A percentile compares a stretch with the other conserved stretches of the same genome.
Evolutionary conservation across 345 rosid species (phyloP).

Genomic region (rapeseed (Brassica napus)): Da-Ae NC_063445.1:1528001-1528500

Average conservation of each 20-base stretch:
- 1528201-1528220: constrained; percentile 72
- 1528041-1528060: constrained; percentile 70
- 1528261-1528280: constrained; percentile 80
- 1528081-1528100: constrained; percentile 73
- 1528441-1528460: too few relatives aligned
- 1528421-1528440: too few relatives aligned
- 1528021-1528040: constrained; percentile 70
- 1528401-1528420: not conserved
- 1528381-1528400: constrained; percentile 56
- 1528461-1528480: too few relatives aligned
- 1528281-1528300: not conserved
- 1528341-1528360: constrained; percentile 70
- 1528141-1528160: constrained; percentile 71
- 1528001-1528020: constrained; percentile 73
- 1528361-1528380: constrained; percentile 98
- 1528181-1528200: constrained; percentile 68
- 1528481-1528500: too few relatives aligned
- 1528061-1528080: constrained; percentile 86
- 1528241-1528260: constrained; percentile 95
- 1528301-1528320: constrained; percentile 94
- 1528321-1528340: constrained; percentile 87
- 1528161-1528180: constrained; percentile 53
- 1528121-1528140: constrained; percentile 62
- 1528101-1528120: constrained; percentile 76
- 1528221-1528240: constrained; percentile 81